Evolutionary conservation across 192 early-diverging fungal genomes (phyloP), one percentile per base, ranked within the genome.

Genomic region (Coemansia sp.): DNA sequence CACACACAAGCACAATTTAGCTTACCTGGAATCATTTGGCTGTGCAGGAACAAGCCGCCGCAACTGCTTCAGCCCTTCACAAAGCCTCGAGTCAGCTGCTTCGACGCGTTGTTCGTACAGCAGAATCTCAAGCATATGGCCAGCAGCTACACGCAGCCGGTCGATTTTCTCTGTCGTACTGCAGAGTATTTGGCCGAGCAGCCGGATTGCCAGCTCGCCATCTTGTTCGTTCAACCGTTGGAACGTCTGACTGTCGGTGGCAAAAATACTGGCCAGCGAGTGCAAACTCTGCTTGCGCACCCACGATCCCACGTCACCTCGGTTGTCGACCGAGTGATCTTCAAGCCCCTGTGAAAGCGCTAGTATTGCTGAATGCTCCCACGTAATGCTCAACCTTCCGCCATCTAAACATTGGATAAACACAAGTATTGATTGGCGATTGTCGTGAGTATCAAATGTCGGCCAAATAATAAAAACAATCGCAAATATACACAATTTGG

Each of bases 251-350:
- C 38, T 7, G 79, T 84, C 50, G 74, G 59, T 20, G 57, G 52
- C 25, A 71, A 34, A 89, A 21, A 70, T 75, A 40, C n/a, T 59
- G n/a, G 36, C 65, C 60, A 62, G 93, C 70, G 68, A 85, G 74
- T 26, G 72, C 67, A 86, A 92, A 85, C 53, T 83, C 81, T 51
- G 86, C 83, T 64, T 92, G 82, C 97, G 90, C 12, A 93, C 84
- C 91, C 93, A 95, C 2, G 93, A 95, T 3, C 97, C 97, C 42
- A 99, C 91, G 75, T 99, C 97, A 19, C 97, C 97, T 28, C 96
- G 88, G 38, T 88, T 88, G 62, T 98, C 96, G 2, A 85, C 84
- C 48, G 87, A 88, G 58, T 95, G 93, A 71, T 99, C 97, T 20
- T 88, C 72, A 38, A 97, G 74, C 3, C 90, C 91, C 1, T 57